Evolutionary conservation across 192 early-diverging fungal species (phyloP), one percentile per base, ranked within the genome.

Genomic region (Endogone sp.): DNA sequence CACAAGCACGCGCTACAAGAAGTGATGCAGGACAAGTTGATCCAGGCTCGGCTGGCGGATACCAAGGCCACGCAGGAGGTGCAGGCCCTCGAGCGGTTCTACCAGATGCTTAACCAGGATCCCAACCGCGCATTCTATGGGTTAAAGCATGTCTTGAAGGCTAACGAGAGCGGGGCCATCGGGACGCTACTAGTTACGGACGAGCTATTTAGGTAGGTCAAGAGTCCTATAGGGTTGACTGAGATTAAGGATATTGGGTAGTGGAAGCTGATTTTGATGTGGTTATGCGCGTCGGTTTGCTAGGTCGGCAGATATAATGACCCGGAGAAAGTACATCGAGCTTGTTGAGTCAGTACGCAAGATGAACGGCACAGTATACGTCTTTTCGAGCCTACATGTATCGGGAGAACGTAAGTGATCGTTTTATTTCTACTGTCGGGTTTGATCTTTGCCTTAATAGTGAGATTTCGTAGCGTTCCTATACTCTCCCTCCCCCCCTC

Each of bases 1-100:
- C 96, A 98, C 80, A 98, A 97, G 73, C 94, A 96, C 75, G 90
- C 98, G n/a, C 72, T 99, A 8, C 84, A 88, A 56, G 98, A 99
- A 78, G 92, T 97, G 1, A 90, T 99, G 81, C 88, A 90, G 62
- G 95, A 98, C 62, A 88, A 89, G 27, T 71, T 89, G 27, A 88
- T 96, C 44, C 90, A 89, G 68, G 74, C 83, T 6, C 87, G 87
- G 72, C 79, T 98, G 28, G 85, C 89, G 9, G 94, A 99, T 75
- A 99, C 98, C 23, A 98, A 98, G 79, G 92, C 92, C 37, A 87
- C 95, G 11, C 82, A 82, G 22, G 96, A 99, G 78, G 90, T 92
- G 23, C 78, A 83, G 23, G 86, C 93, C 2, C 75, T 99, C 30
- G 89, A 95, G 60, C 79, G 84, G 31, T 98, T 99, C 66, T 96